These are phyloP conservation scores for Colletotrichum orchidophilum DNA, from an alignment of 2,329 filamentous ascomycete species.

Conservation along the genomic window DNA sequence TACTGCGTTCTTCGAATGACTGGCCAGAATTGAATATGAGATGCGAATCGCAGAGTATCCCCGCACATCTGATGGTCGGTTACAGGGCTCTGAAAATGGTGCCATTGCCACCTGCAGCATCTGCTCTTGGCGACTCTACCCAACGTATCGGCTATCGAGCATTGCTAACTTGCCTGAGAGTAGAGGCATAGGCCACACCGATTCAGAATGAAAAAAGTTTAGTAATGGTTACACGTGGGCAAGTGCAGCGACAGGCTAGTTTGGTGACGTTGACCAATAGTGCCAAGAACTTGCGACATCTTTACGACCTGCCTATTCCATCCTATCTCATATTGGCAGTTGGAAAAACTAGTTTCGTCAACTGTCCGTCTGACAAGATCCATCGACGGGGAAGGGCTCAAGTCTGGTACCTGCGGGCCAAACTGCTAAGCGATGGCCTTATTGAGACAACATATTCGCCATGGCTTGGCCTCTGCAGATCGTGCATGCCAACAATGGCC, in stretches of 20 bases:
- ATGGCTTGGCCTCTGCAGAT: slow-evolving; percentile 22
- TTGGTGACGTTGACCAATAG: background rate
- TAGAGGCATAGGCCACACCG: background rate
- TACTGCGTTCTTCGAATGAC: background rate
- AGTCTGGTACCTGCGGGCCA: background rate
- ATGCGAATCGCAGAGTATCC: background rate
- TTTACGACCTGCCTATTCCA: slow-evolving; percentile 19
- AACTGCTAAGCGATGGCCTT: background rate
- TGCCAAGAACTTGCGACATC: slow-evolving; percentile 22
- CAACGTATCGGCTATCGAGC: background rate
- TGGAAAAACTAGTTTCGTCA: background rate
- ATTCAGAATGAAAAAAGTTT: background rate
- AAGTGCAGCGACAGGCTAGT: background rate
- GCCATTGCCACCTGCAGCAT: slow-evolving; percentile 18
- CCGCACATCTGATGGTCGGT: background rate
- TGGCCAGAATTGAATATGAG: background rate
- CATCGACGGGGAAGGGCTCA: background rate
- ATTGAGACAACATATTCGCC: slow-evolving; percentile 23
- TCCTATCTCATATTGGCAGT: no score
- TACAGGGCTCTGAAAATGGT: slow-evolving; percentile 1
- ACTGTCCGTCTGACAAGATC: background rate
- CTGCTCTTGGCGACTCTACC: background rate
- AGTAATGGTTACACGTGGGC: no score
- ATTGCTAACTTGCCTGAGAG: background rate
- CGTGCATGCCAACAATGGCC: background rate